These are phyloP conservation scores for Aureobasidium sp. DNA, from an alignment of 2,329 filamentous ascomycete species.

Conservation along the genomic window DNA sequence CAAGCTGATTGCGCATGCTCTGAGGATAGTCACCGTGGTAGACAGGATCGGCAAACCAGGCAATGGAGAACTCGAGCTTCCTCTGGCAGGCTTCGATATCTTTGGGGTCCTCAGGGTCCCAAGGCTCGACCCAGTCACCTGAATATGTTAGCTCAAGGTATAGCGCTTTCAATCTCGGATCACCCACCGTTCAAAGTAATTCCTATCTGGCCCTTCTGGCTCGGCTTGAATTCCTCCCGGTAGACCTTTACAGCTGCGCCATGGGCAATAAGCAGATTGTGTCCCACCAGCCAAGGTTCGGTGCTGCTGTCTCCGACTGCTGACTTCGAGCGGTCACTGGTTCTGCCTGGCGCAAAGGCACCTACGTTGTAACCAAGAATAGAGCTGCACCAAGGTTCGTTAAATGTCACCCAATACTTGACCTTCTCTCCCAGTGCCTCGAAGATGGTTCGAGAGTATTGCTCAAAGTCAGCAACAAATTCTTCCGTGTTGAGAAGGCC, in stretches of 20 bases:
- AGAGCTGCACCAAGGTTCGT: slow-evolving; percentile 72
- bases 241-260: slow-evolving; percentile 75
- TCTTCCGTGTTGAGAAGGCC: slow-evolving; percentile 74
- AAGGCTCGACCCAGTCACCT: slow-evolving; percentile 71
- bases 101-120: slow-evolving; percentile 66
- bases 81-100: slow-evolving; percentile 71
- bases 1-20: slow-evolving; percentile 31
- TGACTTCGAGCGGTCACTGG: slow-evolving; percentile 66
- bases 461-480: slow-evolving; percentile 72
- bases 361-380: slow-evolving; percentile 75
- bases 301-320: slow-evolving; percentile 64
- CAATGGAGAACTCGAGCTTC: slow-evolving; percentile 81
- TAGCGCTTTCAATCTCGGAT: background rate
- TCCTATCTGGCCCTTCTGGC: slow-evolving; percentile 68
- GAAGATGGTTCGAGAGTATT: slow-evolving; percentile 72
- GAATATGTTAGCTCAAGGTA: slow-evolving; percentile 16
- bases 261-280: slow-evolving; percentile 74
- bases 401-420: slow-evolving; percentile 86
- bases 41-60: slow-evolving; percentile 82
- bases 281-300: slow-evolving; percentile 77
- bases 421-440: slow-evolving; percentile 65
- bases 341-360: slow-evolving; percentile 73
- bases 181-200: slow-evolving; percentile 73
- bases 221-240: slow-evolving; percentile 71
- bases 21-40: slow-evolving; percentile 60